Percentiles rank a stretch among this genome's conserved stretches.
Conservation (phyloP, 2,329 filamentous ascomycete genomes). For the Penicillium sclerotiorum region DNA sequence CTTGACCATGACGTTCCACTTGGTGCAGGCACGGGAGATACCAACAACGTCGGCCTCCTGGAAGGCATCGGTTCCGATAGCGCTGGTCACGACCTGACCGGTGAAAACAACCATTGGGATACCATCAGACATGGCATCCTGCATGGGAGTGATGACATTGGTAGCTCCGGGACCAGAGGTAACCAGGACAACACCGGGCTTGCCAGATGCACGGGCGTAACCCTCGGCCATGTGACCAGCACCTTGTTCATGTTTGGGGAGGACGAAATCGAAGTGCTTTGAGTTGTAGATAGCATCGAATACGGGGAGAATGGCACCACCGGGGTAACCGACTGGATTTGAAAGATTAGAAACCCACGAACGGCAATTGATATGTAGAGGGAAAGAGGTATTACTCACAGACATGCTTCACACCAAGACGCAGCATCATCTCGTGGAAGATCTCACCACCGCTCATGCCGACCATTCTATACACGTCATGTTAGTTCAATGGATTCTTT, state of each 20-base stretch:
- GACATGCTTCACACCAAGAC: constrained; percentile 88
- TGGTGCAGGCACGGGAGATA: constrained; percentile 92
- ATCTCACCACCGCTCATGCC: constrained; percentile 95
- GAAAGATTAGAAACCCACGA: constrained; percentile 2
- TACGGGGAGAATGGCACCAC: constrained; percentile 93
- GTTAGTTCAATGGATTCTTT: not conserved
- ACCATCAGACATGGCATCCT: constrained; percentile 92
- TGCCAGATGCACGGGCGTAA: constrained; percentile 89
- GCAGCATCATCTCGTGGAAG: constrained; percentile 98
- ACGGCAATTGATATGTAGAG: not conserved
- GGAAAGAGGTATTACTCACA: constrained; percentile 64
- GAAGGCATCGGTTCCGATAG: constrained; percentile 94
- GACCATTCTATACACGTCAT: constrained; percentile 66
- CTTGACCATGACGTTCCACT: constrained; percentile 99
- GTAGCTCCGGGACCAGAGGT: constrained; percentile 96
- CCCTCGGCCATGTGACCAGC: constrained; percentile 99
- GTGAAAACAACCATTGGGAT: constrained; percentile 95
- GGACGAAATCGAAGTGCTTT: constrained; percentile 91
- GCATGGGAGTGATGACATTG: constrained; percentile 94
- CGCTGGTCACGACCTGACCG: constrained; percentile 85
- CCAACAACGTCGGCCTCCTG: constrained; percentile 94
- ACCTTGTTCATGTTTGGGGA: constrained; percentile 95
- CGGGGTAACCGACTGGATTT: constrained; percentile 76
- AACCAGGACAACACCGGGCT: constrained; percentile 92
- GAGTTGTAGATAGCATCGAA: constrained; percentile 99